Conservation (phyloP, 2,329 filamentous ascomycete genomes). For the Zymoseptoria crescenta region DNA sequence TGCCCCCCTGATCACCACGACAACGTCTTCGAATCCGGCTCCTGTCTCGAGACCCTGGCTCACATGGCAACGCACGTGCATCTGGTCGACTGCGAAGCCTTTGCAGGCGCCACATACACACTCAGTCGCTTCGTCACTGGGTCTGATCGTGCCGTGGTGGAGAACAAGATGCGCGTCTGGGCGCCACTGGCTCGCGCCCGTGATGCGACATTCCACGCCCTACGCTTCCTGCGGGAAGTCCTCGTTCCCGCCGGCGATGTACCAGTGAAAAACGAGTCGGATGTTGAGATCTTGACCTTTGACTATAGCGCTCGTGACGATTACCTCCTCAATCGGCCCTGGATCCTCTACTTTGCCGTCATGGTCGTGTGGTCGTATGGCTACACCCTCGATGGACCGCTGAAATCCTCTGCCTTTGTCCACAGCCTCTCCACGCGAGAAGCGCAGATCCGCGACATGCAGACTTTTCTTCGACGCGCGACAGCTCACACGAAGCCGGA, state of each 20-base stretch:
- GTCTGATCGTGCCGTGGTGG: conserved; percentile 70
- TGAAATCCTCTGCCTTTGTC: conserved; percentile 11
- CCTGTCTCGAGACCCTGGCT: conserved; percentile 83
- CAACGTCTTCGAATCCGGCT: conserved; percentile 77
- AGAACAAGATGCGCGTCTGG: conserved; percentile 86
- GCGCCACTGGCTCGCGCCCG: conserved; percentile 79
- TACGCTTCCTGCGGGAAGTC: conserved; percentile 82
- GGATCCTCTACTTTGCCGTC: conserved; percentile 89
- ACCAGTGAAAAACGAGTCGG: conserved; percentile 2
- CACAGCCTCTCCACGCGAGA: conserved; percentile 50
- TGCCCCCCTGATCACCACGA: conserved; percentile 45
- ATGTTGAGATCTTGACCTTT: conserved; percentile 25
- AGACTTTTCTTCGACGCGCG: conserved; percentile 64
- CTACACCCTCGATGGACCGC: conserved; percentile 75
- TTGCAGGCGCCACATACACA: conserved; percentile 76
- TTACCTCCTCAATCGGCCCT: conserved; percentile 80
- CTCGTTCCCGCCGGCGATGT: conserved; percentile 54
- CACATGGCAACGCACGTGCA: conserved; percentile 98
- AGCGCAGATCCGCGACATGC: conserved; percentile 70
- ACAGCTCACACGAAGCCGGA: conserved; percentile 66
- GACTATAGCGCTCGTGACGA: conserved; percentile 79
- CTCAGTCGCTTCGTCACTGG: conserved; percentile 77
- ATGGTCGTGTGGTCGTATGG: conserved; percentile 95
- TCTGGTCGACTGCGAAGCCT: conserved; percentile 95
- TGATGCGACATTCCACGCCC: conserved; percentile 85